Base-by-base conservation (phyloP, 1,139 yeast genomes). In the Torulaspora pretoriensis region DNA sequence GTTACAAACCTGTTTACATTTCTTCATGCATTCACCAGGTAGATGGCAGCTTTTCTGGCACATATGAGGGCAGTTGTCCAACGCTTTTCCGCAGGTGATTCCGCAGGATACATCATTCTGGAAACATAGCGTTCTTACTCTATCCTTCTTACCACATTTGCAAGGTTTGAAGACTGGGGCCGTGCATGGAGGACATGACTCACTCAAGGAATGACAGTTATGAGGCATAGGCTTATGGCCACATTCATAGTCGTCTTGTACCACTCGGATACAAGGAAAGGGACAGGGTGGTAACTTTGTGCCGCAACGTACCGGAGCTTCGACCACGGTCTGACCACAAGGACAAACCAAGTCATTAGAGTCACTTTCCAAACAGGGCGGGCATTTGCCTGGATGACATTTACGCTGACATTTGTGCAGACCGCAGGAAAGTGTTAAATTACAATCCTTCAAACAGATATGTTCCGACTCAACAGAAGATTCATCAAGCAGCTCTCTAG, bases 221-320 rank as follows among this genome's bases (percentile, higher is more conserved):
- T 89, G 97, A 14, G 75, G 72, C 59, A 83, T 85, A 10, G 77
- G 78, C 7, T 75, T 68, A 63, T 89, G 97, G 0, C 95, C 96
- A 71, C 97, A 89, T 0, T 65, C 52, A 19, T 77, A 74, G 1
- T 68, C 70, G 3, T 55, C 56, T 28, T 53, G 46, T 1, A 60
- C 54, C 9, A 60, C 63, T 43, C 89, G 70, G 3, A 70, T 68
- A 65, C 97, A 89, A 50, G 78, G 90, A 51, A 78, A 75, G 25
- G 70, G 72, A 67, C 97, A 89, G 5, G 71, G 72, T 5, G 92
- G 84, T 25, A 80, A 63, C 38, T 68, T 71, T 0, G 92, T 79
- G 9, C 97, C 97, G 68, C 97, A 89, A 53, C 96, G 72, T 8
- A 88, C 89, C 0, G 97, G 97, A 0, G 96, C 96, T 41, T 75